Evolutionary conservation across 345 rosid genomes (phyloP), one percentile per base, ranked within the genome.

Genomic region (Dimocarpus longan): DNA sequence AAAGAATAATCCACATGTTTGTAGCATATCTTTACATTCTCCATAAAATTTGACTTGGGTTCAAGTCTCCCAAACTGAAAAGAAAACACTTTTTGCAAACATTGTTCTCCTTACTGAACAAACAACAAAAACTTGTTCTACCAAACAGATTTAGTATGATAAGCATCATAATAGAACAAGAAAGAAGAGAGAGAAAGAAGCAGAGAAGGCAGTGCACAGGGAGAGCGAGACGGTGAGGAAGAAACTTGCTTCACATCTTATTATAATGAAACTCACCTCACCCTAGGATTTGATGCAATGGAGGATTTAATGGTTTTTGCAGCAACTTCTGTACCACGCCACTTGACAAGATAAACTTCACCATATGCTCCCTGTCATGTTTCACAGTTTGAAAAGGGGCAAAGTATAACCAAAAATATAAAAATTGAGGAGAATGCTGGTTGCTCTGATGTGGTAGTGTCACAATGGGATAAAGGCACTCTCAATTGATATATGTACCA

Each of bases 271-370:
- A 85, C 88, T 84, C 81, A 90, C 93, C 78, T 90, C 82, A 89
- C 94, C 68, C 76, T 86, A 18, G 87, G 86, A 82, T 86, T 87
- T 81, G 92, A 86, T 54, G 94, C 91, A 68, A 90, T 89, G 79
- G 91, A 86, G 43, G 92, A 89, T 40, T 89, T 89, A 22, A 89
- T 90, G n/a, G 91, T 89, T 81, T 90, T 90, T 74, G 92, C 92
- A 6, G 92, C 92, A 69, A 91, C 84, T 78, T 86, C 90, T 63
- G 92, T 91, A 73, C 91, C 94, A 19, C 90, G 89, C 91, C 94
- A 91, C 76, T 85, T 91, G 65, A 89, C 94, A 39, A 84, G 70
- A 79, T 89, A 91, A 75, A 91, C 82, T 82, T 89, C 94, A 69
- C 94, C 91, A 72, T 79, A 91, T 46, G 91, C 81, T 78, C 92